phyloP scores from a whole-genome alignment of 2,329 filamentous ascomycete species.

The Talaromyces sp. region DNA sequence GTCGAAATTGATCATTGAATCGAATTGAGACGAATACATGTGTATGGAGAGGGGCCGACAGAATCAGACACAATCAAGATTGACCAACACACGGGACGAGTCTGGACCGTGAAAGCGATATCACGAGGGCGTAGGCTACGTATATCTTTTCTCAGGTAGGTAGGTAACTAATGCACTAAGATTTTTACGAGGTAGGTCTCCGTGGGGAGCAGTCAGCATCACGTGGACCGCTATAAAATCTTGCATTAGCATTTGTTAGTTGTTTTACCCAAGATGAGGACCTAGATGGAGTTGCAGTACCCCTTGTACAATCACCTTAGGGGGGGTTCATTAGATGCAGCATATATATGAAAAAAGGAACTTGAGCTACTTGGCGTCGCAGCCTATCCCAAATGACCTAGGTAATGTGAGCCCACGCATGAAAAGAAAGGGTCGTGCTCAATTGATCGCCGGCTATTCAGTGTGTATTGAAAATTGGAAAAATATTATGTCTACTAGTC shows the following conservation, averaged over 20 bases:
- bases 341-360: background rate
- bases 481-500: too few relatives aligned
- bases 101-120: background rate
- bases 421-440: background rate
- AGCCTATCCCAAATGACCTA: background rate
- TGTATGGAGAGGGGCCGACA: background rate
- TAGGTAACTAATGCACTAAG: background rate
- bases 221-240: background rate
- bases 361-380: background rate
- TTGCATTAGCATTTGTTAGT: background rate
- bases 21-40: background rate
- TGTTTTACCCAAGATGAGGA: background rate
- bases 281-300: background rate
- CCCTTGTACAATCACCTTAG: background rate
- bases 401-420: background rate
- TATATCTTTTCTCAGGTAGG: conserved; percentile 1
- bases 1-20: background rate
- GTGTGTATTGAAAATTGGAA: background rate
- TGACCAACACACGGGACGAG: background rate
- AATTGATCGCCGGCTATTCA: background rate
- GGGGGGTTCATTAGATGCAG: background rate
- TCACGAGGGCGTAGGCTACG: background rate
- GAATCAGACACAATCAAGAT: background rate
- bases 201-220: conserved; percentile 1
- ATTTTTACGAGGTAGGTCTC: too few relatives aligned